Evolutionary conservation across 495 filamentous ascomycete species (phyloP).

Genomic region (Aspergillus ostianus): DNA sequence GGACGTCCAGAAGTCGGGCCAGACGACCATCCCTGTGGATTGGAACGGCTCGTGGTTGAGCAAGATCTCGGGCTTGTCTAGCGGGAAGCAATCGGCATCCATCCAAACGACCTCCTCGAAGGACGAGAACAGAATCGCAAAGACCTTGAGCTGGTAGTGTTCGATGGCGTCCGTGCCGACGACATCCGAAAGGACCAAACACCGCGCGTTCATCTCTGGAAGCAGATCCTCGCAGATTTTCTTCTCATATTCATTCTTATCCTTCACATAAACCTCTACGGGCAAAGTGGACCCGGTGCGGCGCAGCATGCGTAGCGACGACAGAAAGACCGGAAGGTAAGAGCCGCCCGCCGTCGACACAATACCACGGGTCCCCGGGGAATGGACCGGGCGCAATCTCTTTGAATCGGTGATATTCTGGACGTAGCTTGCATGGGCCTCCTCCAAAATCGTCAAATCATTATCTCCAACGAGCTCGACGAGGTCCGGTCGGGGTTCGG

Average conservation of each 20-base stretch:
- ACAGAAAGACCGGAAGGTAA: slow-evolving; percentile 48
- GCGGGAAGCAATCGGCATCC: slow-evolving; percentile 58
- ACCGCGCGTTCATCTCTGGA: slow-evolving; percentile 50
- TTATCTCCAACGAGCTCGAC: slow-evolving; percentile 30
- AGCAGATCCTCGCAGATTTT: slow-evolving; percentile 52
- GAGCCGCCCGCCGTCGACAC: slow-evolving; percentile 50
- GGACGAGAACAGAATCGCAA: slow-evolving; percentile 58
- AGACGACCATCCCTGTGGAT: slow-evolving; percentile 54
- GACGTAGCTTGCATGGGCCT: slow-evolving; percentile 45
- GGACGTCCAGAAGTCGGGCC: slow-evolving; percentile 62
- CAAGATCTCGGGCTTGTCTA: slow-evolving; percentile 50
- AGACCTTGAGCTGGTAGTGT: slow-evolving; percentile 59
- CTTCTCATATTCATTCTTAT: slow-evolving; percentile 47
- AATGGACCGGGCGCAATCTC: slow-evolving; percentile 41
- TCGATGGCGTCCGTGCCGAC: slow-evolving; percentile 38
- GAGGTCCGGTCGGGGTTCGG: slow-evolving; percentile 34
- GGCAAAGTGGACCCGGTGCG: slow-evolving; percentile 54
- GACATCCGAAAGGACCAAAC: slow-evolving; percentile 48
- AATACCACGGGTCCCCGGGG: slow-evolving; percentile 49
- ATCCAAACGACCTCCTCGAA: slow-evolving; percentile 63
- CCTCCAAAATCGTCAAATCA: slow-evolving; percentile 34
- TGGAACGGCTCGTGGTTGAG: slow-evolving; percentile 51
- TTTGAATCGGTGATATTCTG: slow-evolving; percentile 31
- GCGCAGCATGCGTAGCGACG: slow-evolving; percentile 57
- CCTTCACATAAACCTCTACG: slow-evolving; percentile 58